These are phyloP conservation scores for Trichoderma oligosporum DNA, from an alignment of 2,329 filamentous ascomycete genomes.

Conservation along the genomic window DNA sequence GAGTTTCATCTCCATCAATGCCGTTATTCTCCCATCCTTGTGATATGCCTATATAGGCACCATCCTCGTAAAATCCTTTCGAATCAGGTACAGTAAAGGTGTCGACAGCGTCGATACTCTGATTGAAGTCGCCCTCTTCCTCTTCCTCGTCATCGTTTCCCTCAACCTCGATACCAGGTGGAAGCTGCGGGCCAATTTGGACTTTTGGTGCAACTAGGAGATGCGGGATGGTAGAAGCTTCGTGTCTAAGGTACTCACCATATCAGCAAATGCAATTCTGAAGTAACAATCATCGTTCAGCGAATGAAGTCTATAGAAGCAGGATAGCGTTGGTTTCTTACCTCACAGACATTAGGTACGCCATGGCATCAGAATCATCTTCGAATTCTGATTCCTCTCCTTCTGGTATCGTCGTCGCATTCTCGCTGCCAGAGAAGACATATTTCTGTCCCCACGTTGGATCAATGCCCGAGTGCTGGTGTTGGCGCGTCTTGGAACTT, in stretches of 20 bases:
- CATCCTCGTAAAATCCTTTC: conserved; percentile 69
- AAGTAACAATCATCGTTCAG: conserved; percentile 3
- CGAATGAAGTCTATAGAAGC: conserved; percentile 7
- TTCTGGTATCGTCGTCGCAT: conserved; percentile 41
- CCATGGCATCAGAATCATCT: conserved; percentile 63
- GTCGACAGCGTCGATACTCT: conserved; percentile 41
- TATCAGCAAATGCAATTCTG: conserved; percentile 40
- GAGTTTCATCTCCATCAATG: conserved; percentile 29
- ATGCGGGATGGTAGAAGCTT: conserved; percentile 71
- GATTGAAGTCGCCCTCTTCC: conserved; percentile 31
- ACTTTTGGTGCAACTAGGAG: conserved; percentile 62
- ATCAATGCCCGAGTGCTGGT: conserved; percentile 50
- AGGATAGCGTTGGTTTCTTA: conserved; percentile 39
- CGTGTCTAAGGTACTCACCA: conserved; percentile 58
- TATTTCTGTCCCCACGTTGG: conserved; percentile 67
- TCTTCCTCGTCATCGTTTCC: conserved; percentile 31
- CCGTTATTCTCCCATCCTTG: conserved; percentile 33
- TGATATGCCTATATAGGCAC: conserved; percentile 68
- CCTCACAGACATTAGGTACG: conserved; percentile 69
- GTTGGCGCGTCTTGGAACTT: conserved; percentile 35
- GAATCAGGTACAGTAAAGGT: conserved; percentile 48
- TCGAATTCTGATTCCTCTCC: conserved; percentile 64
- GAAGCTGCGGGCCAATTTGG: conserved; percentile 50
- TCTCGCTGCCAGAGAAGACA: conserved; percentile 63
- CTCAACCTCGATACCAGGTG: conserved; percentile 35